phyloP scores from a whole-genome alignment of 2,329 filamentous ascomycete species.

The Diplocarpon mali region DNA sequence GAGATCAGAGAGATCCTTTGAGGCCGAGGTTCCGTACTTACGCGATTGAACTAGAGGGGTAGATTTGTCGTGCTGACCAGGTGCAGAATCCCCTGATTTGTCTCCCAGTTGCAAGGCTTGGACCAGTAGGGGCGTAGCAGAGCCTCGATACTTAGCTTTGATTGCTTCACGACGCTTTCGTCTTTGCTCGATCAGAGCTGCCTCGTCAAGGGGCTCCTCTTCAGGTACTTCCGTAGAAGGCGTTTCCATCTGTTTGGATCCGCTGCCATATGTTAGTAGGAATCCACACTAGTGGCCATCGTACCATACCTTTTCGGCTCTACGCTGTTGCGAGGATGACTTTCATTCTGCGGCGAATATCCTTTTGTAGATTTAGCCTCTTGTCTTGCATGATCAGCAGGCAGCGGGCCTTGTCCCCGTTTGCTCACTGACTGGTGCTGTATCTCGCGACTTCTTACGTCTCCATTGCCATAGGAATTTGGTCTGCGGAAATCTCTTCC shows the following conservation, averaged over 20 bases:
- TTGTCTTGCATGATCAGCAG: constrained; percentile 46
- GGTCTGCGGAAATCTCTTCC: constrained; percentile 12
- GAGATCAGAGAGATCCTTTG: constrained; percentile 9
- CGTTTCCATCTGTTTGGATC: constrained; percentile 21
- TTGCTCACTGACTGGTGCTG: constrained; percentile 53
- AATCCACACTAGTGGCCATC: neutral
- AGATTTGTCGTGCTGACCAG: constrained; percentile 19
- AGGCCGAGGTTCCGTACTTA: constrained; percentile 21
- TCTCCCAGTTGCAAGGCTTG: constrained; percentile 38
- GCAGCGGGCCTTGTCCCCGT: constrained; percentile 48
- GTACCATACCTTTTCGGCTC: constrained; percentile 31
- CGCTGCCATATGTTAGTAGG: constrained; percentile 15
- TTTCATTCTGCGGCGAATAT: constrained; percentile 39
- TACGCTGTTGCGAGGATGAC: constrained; percentile 27
- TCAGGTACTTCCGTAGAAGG: constrained; percentile 35
- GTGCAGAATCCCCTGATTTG: constrained; percentile 25
- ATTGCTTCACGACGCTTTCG: constrained; percentile 77
- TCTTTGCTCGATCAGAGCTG: constrained; percentile 72
- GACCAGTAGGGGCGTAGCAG: constrained; percentile 62
- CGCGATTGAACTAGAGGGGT: constrained; percentile 26
- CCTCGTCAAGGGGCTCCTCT: constrained; percentile 61
- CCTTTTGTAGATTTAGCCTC: constrained; percentile 59
- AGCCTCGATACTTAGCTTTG: constrained; percentile 65
- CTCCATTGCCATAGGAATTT: constrained; percentile 25
- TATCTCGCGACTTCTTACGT: constrained; percentile 37